These are phyloP conservation scores for Cylindrotheca closterium DNA, from an alignment of 108 stramenopile genomes.

Conservation along the genomic window DNA sequence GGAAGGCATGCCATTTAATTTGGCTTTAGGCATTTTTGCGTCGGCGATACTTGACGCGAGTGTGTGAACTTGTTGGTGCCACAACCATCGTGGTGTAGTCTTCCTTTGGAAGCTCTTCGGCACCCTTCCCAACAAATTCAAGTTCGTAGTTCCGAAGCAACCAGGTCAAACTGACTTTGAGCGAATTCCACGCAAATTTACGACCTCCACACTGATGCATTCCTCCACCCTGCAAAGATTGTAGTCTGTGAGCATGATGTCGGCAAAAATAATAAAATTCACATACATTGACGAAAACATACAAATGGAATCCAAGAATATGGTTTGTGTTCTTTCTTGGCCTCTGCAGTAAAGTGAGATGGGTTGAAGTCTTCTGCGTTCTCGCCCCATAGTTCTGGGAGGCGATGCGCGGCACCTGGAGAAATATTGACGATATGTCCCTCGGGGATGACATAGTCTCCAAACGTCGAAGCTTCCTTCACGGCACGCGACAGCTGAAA, in stretches of 20 bases:
- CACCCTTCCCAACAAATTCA: constrained; percentile 35
- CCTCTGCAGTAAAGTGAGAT: constrained; percentile 49
- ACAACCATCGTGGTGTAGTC: constrained; percentile 77
- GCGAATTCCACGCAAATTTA: constrained; percentile 65
- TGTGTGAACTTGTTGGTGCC: constrained; percentile 56
- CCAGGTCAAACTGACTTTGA: constrained; percentile 61
- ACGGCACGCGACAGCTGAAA: constrained; percentile 69
- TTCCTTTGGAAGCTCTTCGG: constrained; percentile 41
- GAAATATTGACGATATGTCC: constrained; percentile 59
- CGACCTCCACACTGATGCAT: constrained; percentile 76
- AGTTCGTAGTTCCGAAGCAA: constrained; percentile 62
- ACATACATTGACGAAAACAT: too few relatives aligned
- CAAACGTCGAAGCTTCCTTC: constrained; percentile 32
- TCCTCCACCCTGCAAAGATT: too few relatives aligned
- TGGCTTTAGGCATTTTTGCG: constrained; percentile 8
- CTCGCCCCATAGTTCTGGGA: constrained; percentile 34
- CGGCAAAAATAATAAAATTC: too few relatives aligned
- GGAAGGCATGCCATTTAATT: too few relatives aligned
- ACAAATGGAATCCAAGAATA: constrained; percentile 71
- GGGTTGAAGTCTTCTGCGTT: constrained; percentile 65
- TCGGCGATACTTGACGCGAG: constrained; percentile 44
- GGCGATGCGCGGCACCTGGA: constrained; percentile 53
- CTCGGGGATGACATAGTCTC: constrained; percentile 23
- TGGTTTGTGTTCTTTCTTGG: constrained; percentile 52
- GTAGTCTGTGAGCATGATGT: too few relatives aligned